Base-by-base conservation (phyloP, 1,139 yeast species). In the Debaryomycetaceae sp. region DNA sequence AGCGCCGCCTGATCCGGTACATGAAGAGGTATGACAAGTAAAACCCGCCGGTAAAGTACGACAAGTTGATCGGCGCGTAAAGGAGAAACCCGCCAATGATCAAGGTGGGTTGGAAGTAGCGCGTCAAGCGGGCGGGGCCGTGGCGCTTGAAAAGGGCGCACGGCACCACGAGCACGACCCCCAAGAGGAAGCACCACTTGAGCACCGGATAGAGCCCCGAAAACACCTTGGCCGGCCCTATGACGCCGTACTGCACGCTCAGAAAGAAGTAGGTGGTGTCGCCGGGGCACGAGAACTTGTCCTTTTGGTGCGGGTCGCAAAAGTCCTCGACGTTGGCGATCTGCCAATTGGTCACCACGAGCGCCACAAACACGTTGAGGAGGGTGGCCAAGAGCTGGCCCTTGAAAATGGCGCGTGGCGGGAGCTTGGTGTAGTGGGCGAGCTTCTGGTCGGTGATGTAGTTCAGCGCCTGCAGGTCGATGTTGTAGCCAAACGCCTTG, bases 1-100 rank as follows among this genome's bases (percentile, higher is more conserved):
- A 73, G 39, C 71, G 61, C 41, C 56, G 63, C 42, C 66, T 72
- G 42, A 76, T 54, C 48, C 61, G 56, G 45, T 64, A 62, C 75
- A 75, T 78, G 57, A 78, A 78, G 18, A 60, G 42, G 35, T 56
- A 65, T 9, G 75, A 62, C 18, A 70, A 47, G 37, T 68, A 64
- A 31, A 73, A 49, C 15, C 79, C 78, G 17, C 73, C 71, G 13
- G 75, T 67, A 41, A 57, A 61, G 54, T 75, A 78, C 53, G 68
- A 61, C 39, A 78, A 47, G 49, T 75, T 75, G 42, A 69, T 74
- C 8, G 83, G 83, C 16, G 76, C 75, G 42, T 59, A 71, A 30
- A 55, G 48, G 22, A 65, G 41, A 46, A 70, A 64, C 14, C 75
- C 75, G 20, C 67, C 69, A 28, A 72, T 54, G 27, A 72, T 55